These are phyloP conservation scores for Yamadazyma phyllophila DNA, from an alignment of 805 yeast genomes.

Conservation along the genomic window DNA sequence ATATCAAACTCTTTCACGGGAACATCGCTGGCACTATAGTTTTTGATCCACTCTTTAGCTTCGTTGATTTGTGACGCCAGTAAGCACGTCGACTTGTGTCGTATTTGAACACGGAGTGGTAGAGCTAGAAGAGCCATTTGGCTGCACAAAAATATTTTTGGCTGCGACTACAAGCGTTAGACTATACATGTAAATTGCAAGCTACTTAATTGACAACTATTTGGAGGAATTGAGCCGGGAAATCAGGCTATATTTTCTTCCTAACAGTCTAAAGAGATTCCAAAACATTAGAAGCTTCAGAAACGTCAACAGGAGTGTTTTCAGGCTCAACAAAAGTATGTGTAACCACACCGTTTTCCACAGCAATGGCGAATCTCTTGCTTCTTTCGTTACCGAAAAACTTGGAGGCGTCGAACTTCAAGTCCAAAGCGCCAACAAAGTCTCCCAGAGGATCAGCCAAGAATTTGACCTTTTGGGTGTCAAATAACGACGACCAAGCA, in stretches of 20 bases:
- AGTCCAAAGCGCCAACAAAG: slow-evolving; percentile 62
- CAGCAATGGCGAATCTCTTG: slow-evolving; percentile 71
- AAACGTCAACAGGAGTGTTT: slow-evolving; percentile 62
- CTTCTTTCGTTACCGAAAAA: slow-evolving; percentile 76
- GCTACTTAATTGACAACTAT: too few species aligned
- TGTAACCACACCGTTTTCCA: slow-evolving; percentile 71
- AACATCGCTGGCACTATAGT: slow-evolving; percentile 28
- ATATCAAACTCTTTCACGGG: slow-evolving; percentile 47
- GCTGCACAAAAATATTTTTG: too few species aligned
- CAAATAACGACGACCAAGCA: slow-evolving; percentile 63
- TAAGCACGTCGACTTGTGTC: neutral
- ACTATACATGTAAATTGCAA: too few species aligned
- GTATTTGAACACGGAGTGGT: too few species aligned
- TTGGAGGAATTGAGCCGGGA: too few species aligned
- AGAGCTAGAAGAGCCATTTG: too few species aligned
- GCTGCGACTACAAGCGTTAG: too few species aligned
- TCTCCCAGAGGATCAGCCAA: slow-evolving; percentile 81
- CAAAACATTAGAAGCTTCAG: slow-evolving; percentile 47
- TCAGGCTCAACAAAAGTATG: slow-evolving; percentile 78
- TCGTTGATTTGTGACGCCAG: neutral
- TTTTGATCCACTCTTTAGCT: slow-evolving; percentile 40
- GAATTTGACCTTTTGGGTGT: slow-evolving; percentile 44
- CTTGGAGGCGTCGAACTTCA: slow-evolving; percentile 70
- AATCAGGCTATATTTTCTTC: too few species aligned
- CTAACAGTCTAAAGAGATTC: slow-evolving; percentile 6